Evolutionary conservation across 2,329 filamentous ascomycete species (phyloP).

Genomic region (Pyricularia pennisetigena): DNA sequence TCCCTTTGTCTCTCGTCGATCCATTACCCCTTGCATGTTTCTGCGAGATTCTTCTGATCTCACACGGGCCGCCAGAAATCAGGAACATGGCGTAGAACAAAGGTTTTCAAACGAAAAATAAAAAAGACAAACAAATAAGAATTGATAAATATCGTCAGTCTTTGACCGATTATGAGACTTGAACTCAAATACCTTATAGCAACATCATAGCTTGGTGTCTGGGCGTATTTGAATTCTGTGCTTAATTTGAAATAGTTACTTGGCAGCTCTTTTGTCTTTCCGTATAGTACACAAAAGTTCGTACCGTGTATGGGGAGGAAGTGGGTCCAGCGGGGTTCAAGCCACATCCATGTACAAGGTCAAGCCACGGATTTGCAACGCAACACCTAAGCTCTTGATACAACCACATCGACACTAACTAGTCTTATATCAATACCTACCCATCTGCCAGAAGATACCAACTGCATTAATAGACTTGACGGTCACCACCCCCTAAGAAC

Average conservation of each 20-base stretch:
- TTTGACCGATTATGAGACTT: background rate
- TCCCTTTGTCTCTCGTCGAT: background rate
- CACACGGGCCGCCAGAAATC: background rate
- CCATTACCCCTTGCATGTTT: background rate
- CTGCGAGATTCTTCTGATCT: background rate
- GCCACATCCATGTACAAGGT: background rate
- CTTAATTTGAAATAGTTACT: background rate
- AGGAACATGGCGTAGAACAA: background rate
- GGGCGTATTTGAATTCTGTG: background rate
- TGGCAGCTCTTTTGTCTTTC: background rate
- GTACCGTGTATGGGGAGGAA: background rate
- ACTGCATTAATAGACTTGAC: background rate
- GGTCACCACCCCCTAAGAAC: background rate
- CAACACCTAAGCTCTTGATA: background rate
- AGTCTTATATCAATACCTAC: no score
- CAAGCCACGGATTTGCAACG: background rate
- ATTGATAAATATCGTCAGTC: background rate
- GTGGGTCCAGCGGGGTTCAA: background rate
- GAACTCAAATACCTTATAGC: background rate
- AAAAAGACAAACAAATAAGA: no score
- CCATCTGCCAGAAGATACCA: background rate
- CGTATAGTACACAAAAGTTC: background rate
- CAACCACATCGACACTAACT: background rate
- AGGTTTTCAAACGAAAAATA: background rate
- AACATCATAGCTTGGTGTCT: background rate